These are phyloP conservation scores for Hypomyces perniciosus DNA, from an alignment of 2,329 filamentous ascomycete genomes.

Conservation along the genomic window DNA sequence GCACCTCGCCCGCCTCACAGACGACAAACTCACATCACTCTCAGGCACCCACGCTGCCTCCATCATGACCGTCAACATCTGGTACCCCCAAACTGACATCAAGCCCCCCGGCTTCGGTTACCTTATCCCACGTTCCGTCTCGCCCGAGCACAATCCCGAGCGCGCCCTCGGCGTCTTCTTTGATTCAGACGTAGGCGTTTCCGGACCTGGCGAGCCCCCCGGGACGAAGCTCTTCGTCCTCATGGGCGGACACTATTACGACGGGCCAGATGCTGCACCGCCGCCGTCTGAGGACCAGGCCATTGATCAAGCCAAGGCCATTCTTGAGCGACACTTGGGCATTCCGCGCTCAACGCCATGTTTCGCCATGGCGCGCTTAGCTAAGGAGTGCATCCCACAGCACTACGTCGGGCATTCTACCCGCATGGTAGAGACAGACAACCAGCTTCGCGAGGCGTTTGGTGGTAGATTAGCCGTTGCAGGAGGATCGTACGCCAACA, in stretches of 20 bases:
- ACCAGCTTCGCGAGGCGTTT: slow-evolving; percentile 50
- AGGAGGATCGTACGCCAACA: slow-evolving; percentile 47
- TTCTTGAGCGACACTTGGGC: slow-evolving; percentile 68
- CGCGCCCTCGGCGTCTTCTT: slow-evolving; percentile 87
- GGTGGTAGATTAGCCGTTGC: slow-evolving; percentile 58
- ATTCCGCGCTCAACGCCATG: slow-evolving; percentile 56
- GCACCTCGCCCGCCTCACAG: slow-evolving; percentile 34
- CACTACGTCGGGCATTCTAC: slow-evolving; percentile 72
- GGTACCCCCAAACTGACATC: slow-evolving; percentile 61
- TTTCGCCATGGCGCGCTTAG: slow-evolving; percentile 53
- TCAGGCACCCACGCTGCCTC: slow-evolving; percentile 59
- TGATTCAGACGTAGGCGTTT: slow-evolving; percentile 57
- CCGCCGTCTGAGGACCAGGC: slow-evolving; percentile 59
- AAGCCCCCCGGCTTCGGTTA: slow-evolving; percentile 78
- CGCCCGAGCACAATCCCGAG: slow-evolving; percentile 70
- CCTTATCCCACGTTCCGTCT: slow-evolving; percentile 71
- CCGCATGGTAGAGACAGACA: slow-evolving; percentile 52
- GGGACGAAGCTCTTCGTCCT: slow-evolving; percentile 92
- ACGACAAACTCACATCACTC: slow-evolving; percentile 41
- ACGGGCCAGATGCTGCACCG: slow-evolving; percentile 37
- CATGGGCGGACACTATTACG: slow-evolving; percentile 88
- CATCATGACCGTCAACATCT: slow-evolving; percentile 90
- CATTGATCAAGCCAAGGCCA: slow-evolving; percentile 59
- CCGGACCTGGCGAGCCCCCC: slow-evolving; percentile 45
- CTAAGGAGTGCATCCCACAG: slow-evolving; percentile 78